phyloP scores from a whole-genome alignment of 306 rosid species.

The Arachis hypogaea region DNA sequence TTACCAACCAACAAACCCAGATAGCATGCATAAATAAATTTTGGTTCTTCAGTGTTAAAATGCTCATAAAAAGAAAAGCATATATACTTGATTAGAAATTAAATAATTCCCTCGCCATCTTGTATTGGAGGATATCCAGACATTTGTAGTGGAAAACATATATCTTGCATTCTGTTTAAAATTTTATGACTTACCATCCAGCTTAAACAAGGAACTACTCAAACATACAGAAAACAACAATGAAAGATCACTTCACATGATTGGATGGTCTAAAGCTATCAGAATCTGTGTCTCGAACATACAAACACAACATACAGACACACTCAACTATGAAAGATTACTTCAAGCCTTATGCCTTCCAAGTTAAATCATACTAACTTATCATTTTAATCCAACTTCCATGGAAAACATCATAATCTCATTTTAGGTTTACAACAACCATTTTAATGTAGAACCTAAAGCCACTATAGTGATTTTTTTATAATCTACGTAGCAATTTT shows the following conservation, averaged over 20 bases:
- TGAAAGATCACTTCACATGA: conserved; percentile 7
- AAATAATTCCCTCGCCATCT: conserved; percentile 1
- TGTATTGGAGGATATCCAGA: not conserved
- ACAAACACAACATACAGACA: no score
- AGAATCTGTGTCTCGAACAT: no score
- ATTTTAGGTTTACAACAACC: conserved; percentile 9
- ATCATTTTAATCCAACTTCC: conserved; percentile 21
- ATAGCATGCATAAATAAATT: not conserved
- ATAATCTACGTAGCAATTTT: conserved; percentile 12
- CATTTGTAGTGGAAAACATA: conserved; percentile 11
- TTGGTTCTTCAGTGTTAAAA: not conserved
- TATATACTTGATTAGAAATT: not conserved
- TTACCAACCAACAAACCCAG: conserved; percentile 22
- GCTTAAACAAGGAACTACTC: not conserved
- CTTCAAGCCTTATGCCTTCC: conserved; percentile 19
- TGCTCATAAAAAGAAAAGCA: not conserved
- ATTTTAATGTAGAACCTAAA: no score
- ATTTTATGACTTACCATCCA: not conserved
- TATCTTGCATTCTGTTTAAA: not conserved
- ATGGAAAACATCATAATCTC: conserved; percentile 22
- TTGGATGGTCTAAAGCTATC: not conserved
- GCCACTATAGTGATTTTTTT: not conserved
- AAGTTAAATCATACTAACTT: conserved; percentile 24
- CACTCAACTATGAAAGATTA: not conserved
- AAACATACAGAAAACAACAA: not conserved